Base-by-base conservation (phyloP, 345 rosid genomes). In the Tarenaya hassleriana region DNA sequence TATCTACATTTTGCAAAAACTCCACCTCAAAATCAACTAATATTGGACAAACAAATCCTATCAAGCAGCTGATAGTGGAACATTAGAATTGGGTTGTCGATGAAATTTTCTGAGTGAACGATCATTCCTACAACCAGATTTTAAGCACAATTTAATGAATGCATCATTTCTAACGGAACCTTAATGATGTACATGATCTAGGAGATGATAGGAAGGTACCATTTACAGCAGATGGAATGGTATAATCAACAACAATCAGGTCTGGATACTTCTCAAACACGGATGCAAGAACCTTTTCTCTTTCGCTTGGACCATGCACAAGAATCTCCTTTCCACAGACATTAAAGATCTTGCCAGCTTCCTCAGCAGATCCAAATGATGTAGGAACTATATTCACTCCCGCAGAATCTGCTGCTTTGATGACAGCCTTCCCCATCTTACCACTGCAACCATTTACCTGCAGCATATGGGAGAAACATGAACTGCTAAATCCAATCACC, bases 361-460 rank as follows among this genome's bases (percentile, higher is more conserved):
- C 94, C 54, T 76, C 66, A 7, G 60, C 76, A 9, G 83, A 67
- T 49, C 97, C 97, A 73, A 92, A 78, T 37, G 94, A 83, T 7
- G 70, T 61, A 1, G 97, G 94, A 74, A 92, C 64, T 13, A 92
- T 47, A 55, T 78, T 63, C 38, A 92, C 83, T 32, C 98, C 95
- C 1, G 88, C 97, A 63, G 86, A 70, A 17, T 81, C 88, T 8
- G 94, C 97, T 7, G 91, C 97, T 73, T 73, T 73, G 56, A 88
- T 80, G 24, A 92, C 85, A 62, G 94, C 84, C 63, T 86, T 80
- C 35, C 98, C 95, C 97, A 92, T 88, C 55, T 81, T 81, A 1
- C 95, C 97, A 39, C 69, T 74, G 42, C 95, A 85, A 56, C 95
- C 70, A 69, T 92, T 92, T 45, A 92, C 97, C 98, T 88, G 56